Conservation (phyloP, 2,329 filamentous ascomycete species). For the Chaetomiaceae sp. region DNA sequence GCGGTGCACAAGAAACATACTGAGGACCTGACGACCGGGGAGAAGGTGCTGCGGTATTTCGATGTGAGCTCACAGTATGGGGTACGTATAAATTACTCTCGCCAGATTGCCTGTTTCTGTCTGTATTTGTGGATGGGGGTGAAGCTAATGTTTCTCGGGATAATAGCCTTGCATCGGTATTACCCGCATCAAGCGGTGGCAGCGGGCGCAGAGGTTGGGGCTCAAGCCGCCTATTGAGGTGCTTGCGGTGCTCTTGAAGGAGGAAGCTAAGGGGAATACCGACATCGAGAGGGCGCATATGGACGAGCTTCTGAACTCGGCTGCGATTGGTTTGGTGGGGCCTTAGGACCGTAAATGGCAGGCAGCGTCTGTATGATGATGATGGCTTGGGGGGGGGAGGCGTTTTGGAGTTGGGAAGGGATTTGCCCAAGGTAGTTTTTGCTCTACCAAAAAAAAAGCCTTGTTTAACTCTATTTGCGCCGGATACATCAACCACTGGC, state of each 20-base stretch:
- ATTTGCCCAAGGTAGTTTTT: background rate
- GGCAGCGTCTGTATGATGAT: background rate
- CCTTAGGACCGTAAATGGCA: background rate
- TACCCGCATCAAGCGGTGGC: slow-evolving; percentile 76
- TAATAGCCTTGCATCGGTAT: slow-evolving; percentile 82
- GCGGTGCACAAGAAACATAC: slow-evolving; percentile 65
- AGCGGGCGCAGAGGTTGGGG: slow-evolving; percentile 74
- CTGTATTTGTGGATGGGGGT: background rate
- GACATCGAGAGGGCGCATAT: slow-evolving; percentile 66
- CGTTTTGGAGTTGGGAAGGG: slow-evolving; percentile 9
- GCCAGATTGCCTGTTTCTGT: background rate
- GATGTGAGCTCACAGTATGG: slow-evolving; percentile 90
- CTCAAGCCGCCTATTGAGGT: slow-evolving; percentile 89
- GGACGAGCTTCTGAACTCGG: slow-evolving; percentile 59
- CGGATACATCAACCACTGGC: background rate
- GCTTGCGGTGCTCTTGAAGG: slow-evolving; percentile 73
- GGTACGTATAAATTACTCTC: slow-evolving; percentile 51
- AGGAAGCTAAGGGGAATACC: slow-evolving; percentile 54
- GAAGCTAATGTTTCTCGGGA: background rate
- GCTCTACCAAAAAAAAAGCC: background rate
- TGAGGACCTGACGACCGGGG: slow-evolving; percentile 61
- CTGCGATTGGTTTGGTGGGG: slow-evolving; percentile 34
- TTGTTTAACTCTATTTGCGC: slow-evolving; percentile 4
- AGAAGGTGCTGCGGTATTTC: slow-evolving; percentile 88
- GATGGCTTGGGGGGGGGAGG: background rate